Evolutionary conservation across 2,329 filamentous ascomycete genomes (phyloP).

Genomic region (Stromatinia cepivora): DNA sequence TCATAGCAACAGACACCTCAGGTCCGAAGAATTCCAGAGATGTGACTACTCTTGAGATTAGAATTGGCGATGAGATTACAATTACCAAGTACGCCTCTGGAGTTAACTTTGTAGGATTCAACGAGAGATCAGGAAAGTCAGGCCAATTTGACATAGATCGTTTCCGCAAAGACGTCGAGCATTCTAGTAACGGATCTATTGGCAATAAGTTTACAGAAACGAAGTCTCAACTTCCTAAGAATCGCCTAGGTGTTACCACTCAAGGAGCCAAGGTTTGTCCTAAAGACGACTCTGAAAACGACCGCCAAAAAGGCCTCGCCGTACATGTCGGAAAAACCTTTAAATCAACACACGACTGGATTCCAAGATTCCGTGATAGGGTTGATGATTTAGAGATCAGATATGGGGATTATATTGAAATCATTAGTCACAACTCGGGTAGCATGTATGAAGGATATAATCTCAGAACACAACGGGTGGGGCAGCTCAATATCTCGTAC

Average conservation of each 20-base stretch:
- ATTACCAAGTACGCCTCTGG: neutral
- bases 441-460: neutral
- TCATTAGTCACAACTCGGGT: neutral
- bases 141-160: neutral
- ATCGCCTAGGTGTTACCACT: neutral
- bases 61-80: neutral
- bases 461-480: neutral
- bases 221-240: neutral
- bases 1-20: neutral
- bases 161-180: neutral
- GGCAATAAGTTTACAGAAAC: neutral
- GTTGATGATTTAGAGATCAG: neutral
- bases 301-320: too few relatives aligned
- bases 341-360: neutral
- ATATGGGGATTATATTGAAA: neutral
- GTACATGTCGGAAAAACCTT: conserved; percentile 3
- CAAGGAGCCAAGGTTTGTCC: neutral
- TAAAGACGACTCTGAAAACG: neutral
- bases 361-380: neutral
- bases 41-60: neutral
- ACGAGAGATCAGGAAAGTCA: neutral
- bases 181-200: neutral
- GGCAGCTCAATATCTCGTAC: neutral
- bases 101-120: neutral
- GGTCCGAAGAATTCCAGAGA: neutral